Evolutionary conservation across 768 basidiomycete genomes (phyloP).

Genomic region (Clavaria fumosa): DNA sequence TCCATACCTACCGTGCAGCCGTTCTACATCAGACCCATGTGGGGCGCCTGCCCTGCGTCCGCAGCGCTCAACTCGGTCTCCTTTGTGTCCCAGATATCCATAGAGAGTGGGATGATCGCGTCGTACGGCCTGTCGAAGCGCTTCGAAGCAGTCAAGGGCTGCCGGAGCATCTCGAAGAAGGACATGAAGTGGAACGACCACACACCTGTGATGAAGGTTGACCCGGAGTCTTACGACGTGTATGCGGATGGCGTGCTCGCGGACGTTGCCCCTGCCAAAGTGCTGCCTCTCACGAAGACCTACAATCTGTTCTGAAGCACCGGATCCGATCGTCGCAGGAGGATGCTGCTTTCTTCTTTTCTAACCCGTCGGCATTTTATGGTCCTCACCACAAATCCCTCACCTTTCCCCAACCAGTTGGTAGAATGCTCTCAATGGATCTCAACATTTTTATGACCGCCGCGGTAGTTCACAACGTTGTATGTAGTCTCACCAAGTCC

Average conservation of each 20-base stretch:
- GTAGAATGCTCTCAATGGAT: too few relatives aligned
- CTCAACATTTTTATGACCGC: too few relatives aligned
- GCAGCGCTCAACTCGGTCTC: constrained; percentile 75
- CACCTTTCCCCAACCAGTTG: too few relatives aligned
- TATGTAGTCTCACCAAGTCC: too few relatives aligned
- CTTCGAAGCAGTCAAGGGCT: constrained; percentile 58
- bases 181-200: constrained; percentile 90
- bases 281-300: constrained; percentile 47
- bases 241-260: constrained; percentile 61
- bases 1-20: constrained; percentile 96
- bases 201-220: constrained; percentile 74
- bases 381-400: too few relatives aligned
- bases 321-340: too few relatives aligned
- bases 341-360: too few relatives aligned
- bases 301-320: constrained; percentile 81
- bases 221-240: constrained; percentile 87
- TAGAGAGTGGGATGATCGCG: constrained; percentile 40
- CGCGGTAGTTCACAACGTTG: too few relatives aligned
- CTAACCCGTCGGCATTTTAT: too few relatives aligned
- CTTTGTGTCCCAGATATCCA: constrained; percentile 70
- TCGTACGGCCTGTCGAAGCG: constrained; percentile 60
- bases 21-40: constrained; percentile 78
- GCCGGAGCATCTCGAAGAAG: constrained; percentile 62
- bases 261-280: constrained; percentile 61
- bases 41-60: constrained; percentile 65